Base-by-base conservation (phyloP, 2,329 filamentous ascomycete species). In the Sclerotinia sclerotiorum region DNA sequence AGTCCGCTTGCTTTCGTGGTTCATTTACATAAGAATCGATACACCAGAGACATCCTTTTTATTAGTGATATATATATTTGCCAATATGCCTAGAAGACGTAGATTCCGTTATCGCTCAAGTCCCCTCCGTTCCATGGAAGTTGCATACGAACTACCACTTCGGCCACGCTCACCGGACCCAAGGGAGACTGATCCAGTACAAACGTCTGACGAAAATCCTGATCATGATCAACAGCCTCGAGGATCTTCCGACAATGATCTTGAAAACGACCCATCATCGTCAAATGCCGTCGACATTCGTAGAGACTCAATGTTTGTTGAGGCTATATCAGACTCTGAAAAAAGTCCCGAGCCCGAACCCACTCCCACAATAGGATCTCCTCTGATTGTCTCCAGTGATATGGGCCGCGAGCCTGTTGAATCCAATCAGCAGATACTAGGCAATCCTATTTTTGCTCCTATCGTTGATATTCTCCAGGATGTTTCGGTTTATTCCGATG, bases 91-190 rank as follows among this genome's bases (percentile, higher is more conserved):
- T 24, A 24, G 13, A 49, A 19, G 21, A 5, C 29, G 27, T 4
- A 61, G 21, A 6, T 1, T 1, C 2, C n/a, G 1, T 10, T 13
- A 1, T 4, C 4, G 5, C 3, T 10, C 1, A 48, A 61, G 44
- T 61, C 3, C 11, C 29, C 57, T 49, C 42, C 19, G 19, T 13
- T 1, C 35, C 15, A 8, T 35, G 2, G 19, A 32, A 6, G 15
- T n/a, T 7, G 27, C 44, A n/a, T 32, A 61, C 27, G 11, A 48
- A n/a, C 6, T 35, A n/a, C 21, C 24, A 6, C 19, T 8, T 56
- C 29, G 11, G 29, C 19, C 29, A 35, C 17, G 21, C 10, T 39
- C 19, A n/a, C 19, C 4, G 10, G 32, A 15, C 10, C 7, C 5
- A n/a, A 32, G 35, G 21, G 21, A 13, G 8, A 8, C 15, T 21